Evolutionary conservation across 2,329 filamentous ascomycete genomes (phyloP), one percentile per base, ranked within the genome.

Genomic region (Achaetomium macrosporum): DNA sequence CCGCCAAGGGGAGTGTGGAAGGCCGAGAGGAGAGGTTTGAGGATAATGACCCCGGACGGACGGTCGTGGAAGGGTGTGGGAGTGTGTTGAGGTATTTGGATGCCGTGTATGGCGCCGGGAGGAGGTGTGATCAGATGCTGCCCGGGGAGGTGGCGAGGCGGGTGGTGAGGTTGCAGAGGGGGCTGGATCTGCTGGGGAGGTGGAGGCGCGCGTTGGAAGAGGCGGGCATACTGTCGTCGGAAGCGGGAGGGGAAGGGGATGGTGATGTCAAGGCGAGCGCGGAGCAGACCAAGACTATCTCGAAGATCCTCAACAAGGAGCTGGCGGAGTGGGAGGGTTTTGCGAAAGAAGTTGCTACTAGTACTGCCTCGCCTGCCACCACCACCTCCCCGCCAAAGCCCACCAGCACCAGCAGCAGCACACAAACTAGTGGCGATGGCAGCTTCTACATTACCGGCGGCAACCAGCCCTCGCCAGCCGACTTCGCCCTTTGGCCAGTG

Each of bases 21-120:
- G 62, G 61, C 5, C 53, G 67, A 2, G 56, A 67, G 2, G 66
- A 83, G 50, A 76, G 74, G 50, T 81, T 81, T 47, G 68, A 77
- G 25, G 81, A 84, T 59, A 81, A 79, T 43, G 78, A 84, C 54
- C 59, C 63, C 0, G 66, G 58, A 20, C 73, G 71, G 54, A 75
- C 79, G 1, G 67, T 65, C 0, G 70, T 80, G 0, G 66, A 75
- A 8, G 79, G 81, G 5, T 72, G 78, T 39, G 48, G 75, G 1
- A 75, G 74, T 33, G 77, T 83, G 53, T 71, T 84, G 71, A 64
- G 80, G 10, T 84, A 88, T 54, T 70, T 88, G 1, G 79, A 87
- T 54, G 72, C 77, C 2, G 68, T 73, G 12, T 74, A 82, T 55
- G 72, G 73, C 1, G 54, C 57, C 0, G 58, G 61, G n/a, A 66